Conservation (phyloP, 495 filamentous ascomycete genomes). For the Thozetella sp. region DNA sequence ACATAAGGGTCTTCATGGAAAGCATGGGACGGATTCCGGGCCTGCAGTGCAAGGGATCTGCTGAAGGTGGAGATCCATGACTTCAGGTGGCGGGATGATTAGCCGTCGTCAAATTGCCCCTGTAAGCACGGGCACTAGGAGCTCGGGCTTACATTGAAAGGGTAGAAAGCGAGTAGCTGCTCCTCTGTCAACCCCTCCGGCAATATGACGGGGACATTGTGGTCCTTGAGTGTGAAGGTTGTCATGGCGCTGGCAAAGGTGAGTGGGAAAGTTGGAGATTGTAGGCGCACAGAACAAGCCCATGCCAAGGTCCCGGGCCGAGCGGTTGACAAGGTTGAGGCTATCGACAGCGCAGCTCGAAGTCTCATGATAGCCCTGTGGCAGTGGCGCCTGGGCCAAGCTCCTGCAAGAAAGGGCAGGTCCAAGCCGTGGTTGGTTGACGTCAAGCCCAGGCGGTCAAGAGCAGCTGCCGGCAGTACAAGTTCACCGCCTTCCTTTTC, state of each 20-base stretch:
- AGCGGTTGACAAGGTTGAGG: too few relatives aligned
- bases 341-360: neutral
- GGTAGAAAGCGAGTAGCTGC: conserved; percentile 68
- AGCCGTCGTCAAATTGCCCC: neutral
- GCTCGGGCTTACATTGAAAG: conserved; percentile 54
- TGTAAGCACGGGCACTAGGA: neutral
- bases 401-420: too few relatives aligned
- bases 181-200: conserved; percentile 60
- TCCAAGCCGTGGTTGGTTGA: too few relatives aligned
- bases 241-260: conserved; percentile 25
- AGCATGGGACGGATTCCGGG: conserved; percentile 55
- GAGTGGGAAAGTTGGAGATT: neutral
- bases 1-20: conserved; percentile 73
- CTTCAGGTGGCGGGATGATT: conserved; percentile 20
- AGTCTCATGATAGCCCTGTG: neutral
- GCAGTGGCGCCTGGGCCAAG: too few relatives aligned
- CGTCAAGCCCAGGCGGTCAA: neutral
- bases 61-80: conserved; percentile 72
- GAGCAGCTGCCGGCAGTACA: neutral
- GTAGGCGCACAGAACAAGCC: neutral
- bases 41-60: conserved; percentile 65
- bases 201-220: conserved; percentile 54
- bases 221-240: conserved; percentile 48
- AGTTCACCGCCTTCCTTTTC: neutral
- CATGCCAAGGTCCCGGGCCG: neutral